Percentiles rank a stretch among this genome's conserved stretches.
Conservation (phyloP, 768 basidiomycete genomes). For the Trametes coccinea region DNA sequence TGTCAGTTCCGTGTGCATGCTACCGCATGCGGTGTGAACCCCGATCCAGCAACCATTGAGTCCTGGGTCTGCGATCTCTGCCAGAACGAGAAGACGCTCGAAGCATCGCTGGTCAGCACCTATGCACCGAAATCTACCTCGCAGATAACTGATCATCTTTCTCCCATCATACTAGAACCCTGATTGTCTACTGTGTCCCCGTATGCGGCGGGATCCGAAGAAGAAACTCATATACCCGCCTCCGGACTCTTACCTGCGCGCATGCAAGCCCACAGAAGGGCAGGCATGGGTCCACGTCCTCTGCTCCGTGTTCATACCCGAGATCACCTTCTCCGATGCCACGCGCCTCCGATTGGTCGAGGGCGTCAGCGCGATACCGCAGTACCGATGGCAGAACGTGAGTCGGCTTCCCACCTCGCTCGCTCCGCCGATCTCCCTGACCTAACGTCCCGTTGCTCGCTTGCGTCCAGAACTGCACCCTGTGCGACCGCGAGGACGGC, state of each 20-base stretch:
- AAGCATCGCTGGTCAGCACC: conserved; percentile 72
- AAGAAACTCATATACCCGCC: conserved; percentile 49
- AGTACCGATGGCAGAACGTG: conserved; percentile 73
- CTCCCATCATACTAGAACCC: conserved; percentile 51
- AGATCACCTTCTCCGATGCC: conserved; percentile 81
- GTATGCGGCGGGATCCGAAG: conserved; percentile 49
- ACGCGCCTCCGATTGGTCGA: conserved; percentile 76
- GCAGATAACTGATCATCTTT: neutral
- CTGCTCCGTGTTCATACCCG: conserved; percentile 86
- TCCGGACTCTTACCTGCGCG: conserved; percentile 66
- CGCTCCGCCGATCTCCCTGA: conserved; percentile 18
- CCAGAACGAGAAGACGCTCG: conserved; percentile 76
- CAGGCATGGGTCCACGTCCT: conserved; percentile 91
- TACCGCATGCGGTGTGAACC: conserved; percentile 67
- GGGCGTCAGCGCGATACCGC: conserved; percentile 74
- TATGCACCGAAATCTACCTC: neutral
- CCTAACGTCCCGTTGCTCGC: neutral
- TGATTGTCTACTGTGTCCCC: conserved; percentile 86
- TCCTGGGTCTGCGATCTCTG: conserved; percentile 89
- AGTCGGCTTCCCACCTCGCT: conserved; percentile 31
- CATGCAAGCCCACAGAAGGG: conserved; percentile 89
- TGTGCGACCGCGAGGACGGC: conserved; percentile 74
- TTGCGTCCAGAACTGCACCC: conserved; percentile 60
- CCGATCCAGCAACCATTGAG: conserved; percentile 63
- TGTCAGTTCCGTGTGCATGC: conserved; percentile 82